Base-by-base conservation (phyloP, 345 rosid genomes). In the Camelina hispida region DNA sequence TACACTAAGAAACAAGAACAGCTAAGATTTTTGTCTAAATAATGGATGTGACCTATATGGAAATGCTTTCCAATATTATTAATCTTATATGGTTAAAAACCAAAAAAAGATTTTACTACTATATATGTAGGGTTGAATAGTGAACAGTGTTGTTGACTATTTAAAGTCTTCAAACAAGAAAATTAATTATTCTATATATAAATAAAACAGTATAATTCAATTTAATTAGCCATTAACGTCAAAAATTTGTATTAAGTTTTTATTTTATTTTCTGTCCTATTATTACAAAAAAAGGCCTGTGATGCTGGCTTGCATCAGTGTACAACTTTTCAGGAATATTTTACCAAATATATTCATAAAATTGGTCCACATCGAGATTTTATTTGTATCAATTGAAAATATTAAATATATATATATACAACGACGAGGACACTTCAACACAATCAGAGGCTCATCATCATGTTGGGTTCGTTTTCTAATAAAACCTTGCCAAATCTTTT, bases 401-500 rank as follows among this genome's bases (percentile, higher is more conserved):
- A n/a, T n/a, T n/a, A n/a, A n/a, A n/a, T n/a, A n/a, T n/a, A n/a
- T n/a, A 15, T 17, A 60, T 52, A 54, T 16, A 44, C 52, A 46
- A 62, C 2, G 70, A 76, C 30, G 59, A 69, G 35, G 79, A 67
- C 73, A 67, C 12, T 58, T 42, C 50, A 68, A 52, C 69, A 43
- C 60, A 76, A 76, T 76, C 71, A 76, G 60, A 69, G 44, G 17
- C 66, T 76, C 70, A 76, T 76, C 17, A 76, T 76, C 75, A 62
- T 76, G 72, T 77, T 76, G 80, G 51, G 37, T 62, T 70, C 30
- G 53, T 61, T 60, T 60, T 30, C 14, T 68, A 75, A 51, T 40
- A 51, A 50, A 68, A n/a, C 57, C 42, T 76, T 68, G 13, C 69
- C 50, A 68, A 51, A 68, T 68, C 43, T 66, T 61, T 42, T 42